Evolutionary conservation across 2,329 filamentous ascomycete genomes (phyloP).

Genomic region (Neopestalotiopsis rosae): DNA sequence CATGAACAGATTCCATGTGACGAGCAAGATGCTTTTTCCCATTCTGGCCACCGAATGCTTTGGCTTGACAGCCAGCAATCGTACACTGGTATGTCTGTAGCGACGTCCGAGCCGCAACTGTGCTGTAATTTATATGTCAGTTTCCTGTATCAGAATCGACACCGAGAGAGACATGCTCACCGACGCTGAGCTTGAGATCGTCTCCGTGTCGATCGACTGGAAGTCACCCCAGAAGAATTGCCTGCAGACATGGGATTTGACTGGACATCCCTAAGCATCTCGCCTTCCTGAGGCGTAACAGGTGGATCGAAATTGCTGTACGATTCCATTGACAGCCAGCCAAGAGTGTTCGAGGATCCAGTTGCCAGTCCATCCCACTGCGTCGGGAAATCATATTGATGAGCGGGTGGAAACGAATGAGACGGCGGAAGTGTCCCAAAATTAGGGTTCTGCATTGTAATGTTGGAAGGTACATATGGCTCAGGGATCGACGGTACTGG

Average conservation of each 20-base stretch:
- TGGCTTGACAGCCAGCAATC: background rate
- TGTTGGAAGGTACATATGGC: background rate
- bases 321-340: background rate
- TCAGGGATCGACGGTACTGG: background rate
- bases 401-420: background rate
- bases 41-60: background rate
- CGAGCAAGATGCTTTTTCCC: background rate
- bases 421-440: background rate
- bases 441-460: background rate
- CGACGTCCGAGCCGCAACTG: background rate
- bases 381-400: background rate
- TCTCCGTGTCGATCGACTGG: too few relatives aligned
- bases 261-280: too few relatives aligned
- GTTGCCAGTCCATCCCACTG: background rate
- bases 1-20: background rate
- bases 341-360: background rate
- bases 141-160: background rate
- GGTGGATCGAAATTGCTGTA: background rate
- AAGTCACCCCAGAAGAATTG: too few relatives aligned
- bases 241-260: too few relatives aligned
- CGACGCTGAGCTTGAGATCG: too few relatives aligned
- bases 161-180: background rate
- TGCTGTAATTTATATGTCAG: background rate
- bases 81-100: background rate
- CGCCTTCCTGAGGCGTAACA: background rate